Evolutionary conservation across 305 asterid species (phyloP).

Genomic region (Stenogyne calaminthoides): DNA sequence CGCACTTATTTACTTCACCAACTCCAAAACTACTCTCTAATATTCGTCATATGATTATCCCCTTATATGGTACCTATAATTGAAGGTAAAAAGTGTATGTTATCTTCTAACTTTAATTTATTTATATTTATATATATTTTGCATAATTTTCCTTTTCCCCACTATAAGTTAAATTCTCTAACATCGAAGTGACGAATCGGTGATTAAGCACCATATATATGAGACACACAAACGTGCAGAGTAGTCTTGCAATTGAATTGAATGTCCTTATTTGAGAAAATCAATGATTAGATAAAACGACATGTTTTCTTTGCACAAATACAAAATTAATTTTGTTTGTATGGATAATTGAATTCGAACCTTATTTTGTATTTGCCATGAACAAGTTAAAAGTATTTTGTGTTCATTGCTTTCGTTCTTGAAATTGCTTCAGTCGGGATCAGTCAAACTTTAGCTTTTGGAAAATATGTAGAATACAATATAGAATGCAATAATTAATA

Average conservation of each 20-base stretch:
- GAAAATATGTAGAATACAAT: not conserved
- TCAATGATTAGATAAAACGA: not conserved
- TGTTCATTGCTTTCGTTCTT: not conserved
- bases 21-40: too few relatives aligned
- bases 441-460: constrained; percentile 9
- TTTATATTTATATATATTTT: too few relatives aligned
- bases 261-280: constrained; percentile 5
- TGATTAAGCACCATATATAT: not conserved
- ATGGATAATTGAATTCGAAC: not conserved
- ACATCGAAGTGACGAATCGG: constrained; percentile 2
- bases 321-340: not conserved
- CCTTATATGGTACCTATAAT: too few relatives aligned
- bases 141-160: not conserved
- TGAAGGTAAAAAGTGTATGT: too few relatives aligned
- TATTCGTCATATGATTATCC: too few relatives aligned
- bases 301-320: not conserved
- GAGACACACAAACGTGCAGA: not conserved
- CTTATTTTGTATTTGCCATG: not conserved
- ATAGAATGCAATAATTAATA: not conserved
- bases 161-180: not conserved
- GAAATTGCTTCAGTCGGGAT: not conserved
- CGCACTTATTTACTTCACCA: too few relatives aligned
- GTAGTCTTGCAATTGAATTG: not conserved
- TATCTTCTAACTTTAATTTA: too few relatives aligned
- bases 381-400: not conserved